Evolutionary conservation across 495 filamentous ascomycete species (phyloP).

Genomic region (Trichoderma parareesei): DNA sequence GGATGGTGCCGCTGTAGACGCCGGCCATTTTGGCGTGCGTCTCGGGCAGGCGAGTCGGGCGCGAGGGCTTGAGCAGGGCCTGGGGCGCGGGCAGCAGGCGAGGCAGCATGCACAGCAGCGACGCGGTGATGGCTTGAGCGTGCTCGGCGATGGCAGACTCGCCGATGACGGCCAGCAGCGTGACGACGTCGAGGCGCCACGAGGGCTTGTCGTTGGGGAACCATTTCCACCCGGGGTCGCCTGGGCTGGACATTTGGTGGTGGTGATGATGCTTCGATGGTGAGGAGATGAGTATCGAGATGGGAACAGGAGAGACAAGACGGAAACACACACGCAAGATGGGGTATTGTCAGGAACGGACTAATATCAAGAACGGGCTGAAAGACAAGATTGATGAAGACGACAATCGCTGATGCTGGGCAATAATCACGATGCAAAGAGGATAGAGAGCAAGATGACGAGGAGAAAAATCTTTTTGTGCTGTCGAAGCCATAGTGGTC

Average conservation of each 20-base stretch:
- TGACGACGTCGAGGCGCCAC: slow-evolving; percentile 55
- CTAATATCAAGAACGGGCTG: too few species aligned
- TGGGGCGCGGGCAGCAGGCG: slow-evolving; percentile 62
- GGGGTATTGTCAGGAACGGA: too few species aligned
- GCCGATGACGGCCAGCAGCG: slow-evolving; percentile 56
- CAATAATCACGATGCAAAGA: too few species aligned
- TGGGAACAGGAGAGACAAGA: too few species aligned
- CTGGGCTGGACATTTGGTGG: slow-evolving; percentile 3
- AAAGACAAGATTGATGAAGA: too few species aligned
- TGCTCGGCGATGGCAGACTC: slow-evolving; percentile 50
- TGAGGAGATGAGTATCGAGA: neutral
- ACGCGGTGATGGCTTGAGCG: slow-evolving; percentile 48
- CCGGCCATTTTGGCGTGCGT: slow-evolving; percentile 46
- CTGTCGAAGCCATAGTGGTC: too few species aligned
- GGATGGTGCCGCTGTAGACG: slow-evolving; percentile 47
- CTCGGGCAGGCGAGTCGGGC: slow-evolving; percentile 49
- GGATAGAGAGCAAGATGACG: too few species aligned
- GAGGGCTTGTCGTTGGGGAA: slow-evolving; percentile 30
- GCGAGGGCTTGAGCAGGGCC: slow-evolving; percentile 48
- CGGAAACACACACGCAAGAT: too few species aligned
- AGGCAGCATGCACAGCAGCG: slow-evolving; percentile 47
- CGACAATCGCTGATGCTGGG: too few species aligned
- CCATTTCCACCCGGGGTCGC: slow-evolving; percentile 21
- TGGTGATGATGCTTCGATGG: neutral
- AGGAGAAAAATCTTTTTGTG: too few species aligned